Base-by-base conservation (phyloP, 2,329 filamentous ascomycete genomes). In the Lachnellula occidentalis region DNA sequence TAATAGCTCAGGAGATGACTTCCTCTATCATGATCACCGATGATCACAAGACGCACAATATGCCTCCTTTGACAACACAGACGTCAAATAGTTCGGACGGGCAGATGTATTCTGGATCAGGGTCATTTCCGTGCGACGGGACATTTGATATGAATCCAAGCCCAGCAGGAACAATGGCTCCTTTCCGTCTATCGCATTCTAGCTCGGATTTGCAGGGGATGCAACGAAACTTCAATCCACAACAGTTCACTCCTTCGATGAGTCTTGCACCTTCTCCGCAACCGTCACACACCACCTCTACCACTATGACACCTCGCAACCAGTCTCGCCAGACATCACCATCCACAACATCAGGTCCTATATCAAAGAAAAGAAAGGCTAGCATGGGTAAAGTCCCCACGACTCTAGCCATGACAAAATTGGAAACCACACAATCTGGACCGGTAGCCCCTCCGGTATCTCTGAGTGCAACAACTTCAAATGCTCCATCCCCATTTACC, bases 1-100 rank as follows among this genome's bases (percentile, higher is more conserved):
- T 96, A 34, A 75, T 97, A 43, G 88, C 90, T 6, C 92, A 99
- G 72, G 83, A 85, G 50, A 86, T 96, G 61, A 90, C 90, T 19
- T 85, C 87, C 53, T 88, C 90, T 0, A 95, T 97, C 61, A 92
- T 96, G 81, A 96, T 97, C 60, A 97, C 94, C 1, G 92, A 99
- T 69, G 92, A 99, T 67, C 92, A 97, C 75, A 97, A 97, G 74
- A 96, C 90, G 7, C 87, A 90, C 64, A 70, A 73, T 55, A 70
- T 77, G 49, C 72, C 76, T 49, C 50, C 68, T 45, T 59, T 67
- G 41, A 57, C 64, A 21, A 63, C 66, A 22, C 64, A 61, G 59
- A 65, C 63, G 37, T 60, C 70, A 64, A 54, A 56, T 63, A 43
- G 61, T 36, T 57, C 58, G 48, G 64, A 73, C 65, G 49, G 66